Conservation (phyloP, 2,329 filamentous ascomycete species). For the Ilyonectria sp. region DNA sequence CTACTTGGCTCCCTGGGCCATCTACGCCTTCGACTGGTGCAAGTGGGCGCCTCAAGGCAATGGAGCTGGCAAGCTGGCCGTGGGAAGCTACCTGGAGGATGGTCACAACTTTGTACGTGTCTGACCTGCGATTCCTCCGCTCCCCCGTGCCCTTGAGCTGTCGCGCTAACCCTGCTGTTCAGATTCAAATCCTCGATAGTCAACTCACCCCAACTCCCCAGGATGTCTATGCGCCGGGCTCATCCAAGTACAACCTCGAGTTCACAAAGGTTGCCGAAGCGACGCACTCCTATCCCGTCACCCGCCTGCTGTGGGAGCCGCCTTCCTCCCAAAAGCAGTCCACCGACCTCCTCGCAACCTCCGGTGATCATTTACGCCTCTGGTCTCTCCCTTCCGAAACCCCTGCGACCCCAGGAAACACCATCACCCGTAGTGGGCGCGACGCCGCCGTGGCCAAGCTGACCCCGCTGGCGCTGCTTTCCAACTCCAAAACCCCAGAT, state of each 20-base stretch:
- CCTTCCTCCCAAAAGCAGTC: constrained; percentile 95
- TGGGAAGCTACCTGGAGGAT: constrained; percentile 97
- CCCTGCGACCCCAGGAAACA: constrained; percentile 71
- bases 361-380: constrained; percentile 91
- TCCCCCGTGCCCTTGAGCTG: background rate
- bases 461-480: constrained; percentile 91
- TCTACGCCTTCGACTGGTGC: constrained; percentile 99
- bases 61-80: constrained; percentile 90
- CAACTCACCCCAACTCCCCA: constrained; percentile 81
- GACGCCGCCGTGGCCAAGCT: constrained; percentile 80
- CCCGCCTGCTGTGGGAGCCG: constrained; percentile 94
- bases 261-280: constrained; percentile 96
- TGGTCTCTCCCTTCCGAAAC: constrained; percentile 90
- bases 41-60: constrained; percentile 91
- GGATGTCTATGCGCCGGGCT: constrained; percentile 78
- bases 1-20: constrained; percentile 93
- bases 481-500: constrained; percentile 98
- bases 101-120: constrained; percentile 90
- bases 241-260: constrained; percentile 83
- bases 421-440: constrained; percentile 74
- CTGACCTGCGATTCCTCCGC: constrained; percentile 5
- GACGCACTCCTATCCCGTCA: constrained; percentile 97
- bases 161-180: constrained; percentile 26
- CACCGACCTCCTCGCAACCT: constrained; percentile 94
- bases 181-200: constrained; percentile 98